These are phyloP conservation scores for Kazachstania taianensis DNA, from an alignment of 805 yeast genomes.

Conservation along the genomic window DNA sequence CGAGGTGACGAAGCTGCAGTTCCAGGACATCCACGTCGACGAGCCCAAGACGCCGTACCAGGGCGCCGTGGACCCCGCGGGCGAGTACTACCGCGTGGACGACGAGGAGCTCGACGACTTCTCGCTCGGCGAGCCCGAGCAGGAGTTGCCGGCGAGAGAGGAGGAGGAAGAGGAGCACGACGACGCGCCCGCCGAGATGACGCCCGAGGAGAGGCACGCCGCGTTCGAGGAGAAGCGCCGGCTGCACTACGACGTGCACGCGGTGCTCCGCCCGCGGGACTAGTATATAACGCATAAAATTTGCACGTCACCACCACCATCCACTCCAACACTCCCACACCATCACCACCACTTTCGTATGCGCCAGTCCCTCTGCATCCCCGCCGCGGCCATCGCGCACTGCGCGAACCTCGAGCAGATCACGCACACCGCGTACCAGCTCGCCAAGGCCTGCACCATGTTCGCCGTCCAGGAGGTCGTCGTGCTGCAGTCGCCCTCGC, in stretches of 20 bases:
- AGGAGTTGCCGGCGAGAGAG: constrained; percentile 29
- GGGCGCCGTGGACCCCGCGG: constrained; percentile 75
- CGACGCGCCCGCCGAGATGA: constrained; percentile 20
- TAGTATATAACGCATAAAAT: constrained; percentile 16
- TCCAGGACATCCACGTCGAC: constrained; percentile 46
- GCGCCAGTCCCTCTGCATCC: constrained; percentile 54
- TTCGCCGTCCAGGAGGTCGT: constrained; percentile 69
- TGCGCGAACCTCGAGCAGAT: constrained; percentile 63
- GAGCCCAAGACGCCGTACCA: constrained; percentile 95
- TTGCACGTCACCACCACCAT: not conserved
- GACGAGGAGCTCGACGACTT: constrained; percentile 50
- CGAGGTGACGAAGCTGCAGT: constrained; percentile 59
- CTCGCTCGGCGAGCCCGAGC: constrained; percentile 48
- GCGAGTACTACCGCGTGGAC: constrained; percentile 68
- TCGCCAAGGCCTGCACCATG: constrained; percentile 63
- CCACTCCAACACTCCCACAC: not conserved
- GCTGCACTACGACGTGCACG: constrained; percentile 59
- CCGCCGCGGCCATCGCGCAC: constrained; percentile 53
- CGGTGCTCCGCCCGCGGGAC: constrained; percentile 27
- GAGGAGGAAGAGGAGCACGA: constrained; percentile 30
- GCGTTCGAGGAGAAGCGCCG: constrained; percentile 72
- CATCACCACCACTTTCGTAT: not conserved
- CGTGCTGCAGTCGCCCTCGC: constrained; percentile 31
- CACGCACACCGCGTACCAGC: constrained; percentile 63
- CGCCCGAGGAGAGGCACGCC: constrained; percentile 53